Evolutionary conservation across 495 filamentous ascomycete genomes (phyloP).

Genomic region (Penicillium maclennaniae): DNA sequence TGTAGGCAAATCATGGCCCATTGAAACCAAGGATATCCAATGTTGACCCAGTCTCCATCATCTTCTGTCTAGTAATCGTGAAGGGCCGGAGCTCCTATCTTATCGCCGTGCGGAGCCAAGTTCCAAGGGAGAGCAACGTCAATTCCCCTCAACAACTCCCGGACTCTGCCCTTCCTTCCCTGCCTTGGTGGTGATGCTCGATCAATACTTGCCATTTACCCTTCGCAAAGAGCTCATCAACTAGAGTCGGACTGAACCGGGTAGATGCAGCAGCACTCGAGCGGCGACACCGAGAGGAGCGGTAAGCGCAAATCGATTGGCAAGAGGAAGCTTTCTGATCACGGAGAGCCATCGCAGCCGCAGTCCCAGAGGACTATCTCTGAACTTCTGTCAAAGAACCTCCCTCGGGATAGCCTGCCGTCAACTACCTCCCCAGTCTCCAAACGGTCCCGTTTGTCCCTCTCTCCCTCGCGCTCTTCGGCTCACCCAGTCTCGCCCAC

Average conservation of each 20-base stretch:
- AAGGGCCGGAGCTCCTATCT: constrained; percentile 17
- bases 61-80: not conserved
- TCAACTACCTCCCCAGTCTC: constrained; percentile 25
- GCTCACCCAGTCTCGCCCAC: constrained; percentile 22
- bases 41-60: not conserved
- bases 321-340: constrained; percentile 47
- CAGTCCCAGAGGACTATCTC: constrained; percentile 48
- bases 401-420: constrained; percentile 16
- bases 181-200: constrained; percentile 11
- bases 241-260: constrained; percentile 33
- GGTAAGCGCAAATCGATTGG: constrained; percentile 47
- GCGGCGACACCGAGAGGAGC: constrained; percentile 43
- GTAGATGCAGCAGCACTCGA: constrained; percentile 47
- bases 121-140: constrained; percentile 17
- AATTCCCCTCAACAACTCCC: constrained; percentile 23
- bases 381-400: constrained; percentile 41
- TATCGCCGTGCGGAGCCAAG: constrained; percentile 29
- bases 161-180: constrained; percentile 10
- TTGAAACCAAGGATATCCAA: not conserved
- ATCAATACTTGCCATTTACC: constrained; percentile 8
- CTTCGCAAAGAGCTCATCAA: constrained; percentile 5
- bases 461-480: constrained; percentile 24
- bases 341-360: constrained; percentile 34
- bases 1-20: not conserved
- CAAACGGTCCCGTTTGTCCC: constrained; percentile 43